These are phyloP conservation scores for Barnettozyma sucrosica DNA, from an alignment of 805 yeast species.

Conservation along the genomic window DNA sequence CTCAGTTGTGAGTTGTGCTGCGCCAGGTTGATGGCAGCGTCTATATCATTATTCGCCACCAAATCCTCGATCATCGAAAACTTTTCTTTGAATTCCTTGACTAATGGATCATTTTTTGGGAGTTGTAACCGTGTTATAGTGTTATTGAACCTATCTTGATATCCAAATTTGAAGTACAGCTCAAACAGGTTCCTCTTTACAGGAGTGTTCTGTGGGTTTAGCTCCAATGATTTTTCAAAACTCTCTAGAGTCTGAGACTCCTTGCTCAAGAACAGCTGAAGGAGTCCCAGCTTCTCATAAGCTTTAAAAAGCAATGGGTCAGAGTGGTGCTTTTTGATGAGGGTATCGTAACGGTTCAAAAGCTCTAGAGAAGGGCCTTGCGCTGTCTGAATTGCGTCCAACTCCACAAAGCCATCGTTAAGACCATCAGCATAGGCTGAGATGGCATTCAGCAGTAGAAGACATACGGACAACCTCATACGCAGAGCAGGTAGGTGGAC, in stretches of 20 bases:
- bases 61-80: conserved; percentile 17
- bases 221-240: conserved; percentile 41
- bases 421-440: background rate
- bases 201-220: conserved; percentile 35
- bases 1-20: conserved; percentile 38
- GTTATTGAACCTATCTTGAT: conserved; percentile 31
- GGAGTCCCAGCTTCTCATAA: conserved; percentile 54
- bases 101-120: conserved; percentile 11
- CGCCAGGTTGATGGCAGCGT: conserved; percentile 33
- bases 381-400: conserved; percentile 13
- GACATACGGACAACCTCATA: background rate
- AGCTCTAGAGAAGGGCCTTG: conserved; percentile 22
- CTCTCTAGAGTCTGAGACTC: conserved; percentile 48
- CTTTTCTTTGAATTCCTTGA: conserved; percentile 13
- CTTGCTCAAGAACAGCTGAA: conserved; percentile 51
- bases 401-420: background rate
- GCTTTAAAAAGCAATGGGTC: conserved; percentile 35
- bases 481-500: background rate
- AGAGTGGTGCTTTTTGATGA: conserved; percentile 10
- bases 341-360: conserved; percentile 16
- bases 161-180: conserved; percentile 48
- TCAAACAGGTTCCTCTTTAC: conserved; percentile 47
- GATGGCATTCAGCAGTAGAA: background rate
- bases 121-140: background rate
- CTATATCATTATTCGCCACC: conserved; percentile 27